Evolutionary conservation across 768 basidiomycete species (phyloP), one percentile per base, ranked within the genome.

Genomic region (Podaxis sp.): DNA sequence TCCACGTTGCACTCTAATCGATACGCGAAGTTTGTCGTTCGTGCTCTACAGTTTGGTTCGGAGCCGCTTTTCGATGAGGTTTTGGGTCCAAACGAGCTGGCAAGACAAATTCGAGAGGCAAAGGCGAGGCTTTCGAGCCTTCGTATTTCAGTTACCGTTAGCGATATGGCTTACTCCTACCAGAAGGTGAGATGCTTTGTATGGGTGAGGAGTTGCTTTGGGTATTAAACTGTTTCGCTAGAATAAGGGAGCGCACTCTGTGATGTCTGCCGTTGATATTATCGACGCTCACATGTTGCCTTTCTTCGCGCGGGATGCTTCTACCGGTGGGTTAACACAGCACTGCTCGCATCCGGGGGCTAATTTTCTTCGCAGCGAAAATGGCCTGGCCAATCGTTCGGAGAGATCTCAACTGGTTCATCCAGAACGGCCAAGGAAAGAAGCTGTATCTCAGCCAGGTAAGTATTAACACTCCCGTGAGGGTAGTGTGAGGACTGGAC

Each of bases 381-480:
- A 68, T 77, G 18, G 80, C 88, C 1, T 90, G 89, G 88, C 82
- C 87, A 1, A 73, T 86, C 28, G 83, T 90, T 0, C 52, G 75
- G 61, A 69, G 65, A 1, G 88, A 91, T 67, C 68, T 89, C 57
- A 70, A 88, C 61, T 91, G 85, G 83, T 91, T 91, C 66, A 77
- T 86, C 40, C 67, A 75, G n/a, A 78, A 86, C 56, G 85, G 82
- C 3, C 67, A 80, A 32, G 83, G 82, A 10, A 90, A 90, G 77
- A 91, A 91, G 72, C 88, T 90, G 68, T 88, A 88, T 66, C 76
- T 90, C 38, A 85, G 82, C 65, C 81, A 91, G 79, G 90, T 84
- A 44, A 37, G 77, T 57, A 42, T 23, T 23, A 18, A 38, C 11
- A 25, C 6, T 21, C n/a, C 13, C 6, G 38, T 2, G 21, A 10